phyloP scores from a whole-genome alignment of 2,329 filamentous ascomycete genomes.

The Penicillium sclerotiorum region DNA sequence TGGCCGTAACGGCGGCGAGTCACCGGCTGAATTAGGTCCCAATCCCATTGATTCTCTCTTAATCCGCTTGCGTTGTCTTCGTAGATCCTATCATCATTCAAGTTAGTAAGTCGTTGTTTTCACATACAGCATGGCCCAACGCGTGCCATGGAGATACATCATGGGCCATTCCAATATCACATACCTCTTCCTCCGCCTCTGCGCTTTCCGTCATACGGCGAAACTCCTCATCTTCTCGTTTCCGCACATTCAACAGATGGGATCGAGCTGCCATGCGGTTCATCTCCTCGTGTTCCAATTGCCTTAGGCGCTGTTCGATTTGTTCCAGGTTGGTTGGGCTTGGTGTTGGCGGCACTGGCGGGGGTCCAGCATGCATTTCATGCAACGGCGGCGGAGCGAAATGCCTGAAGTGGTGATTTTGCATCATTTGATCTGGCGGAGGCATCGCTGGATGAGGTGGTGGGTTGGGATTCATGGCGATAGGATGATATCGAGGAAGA shows the following conservation, averaged over 20 bases:
- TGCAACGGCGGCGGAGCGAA: conserved; percentile 35
- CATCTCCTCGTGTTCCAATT: conserved; percentile 45
- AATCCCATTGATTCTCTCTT: conserved; percentile 47
- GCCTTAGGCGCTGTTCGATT: conserved; percentile 41
- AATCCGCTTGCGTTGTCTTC: conserved; percentile 41
- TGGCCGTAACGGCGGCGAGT: conserved; percentile 42
- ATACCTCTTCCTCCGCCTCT: conserved; percentile 46
- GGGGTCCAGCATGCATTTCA: conserved; percentile 28
- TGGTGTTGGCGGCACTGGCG: conserved; percentile 26
- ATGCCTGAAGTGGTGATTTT: conserved; percentile 36
- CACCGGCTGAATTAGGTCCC: conserved; percentile 34
- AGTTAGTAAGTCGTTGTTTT: background rate
- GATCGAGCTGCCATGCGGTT: conserved; percentile 41
- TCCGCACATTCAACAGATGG: conserved; percentile 40
- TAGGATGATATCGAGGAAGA: conserved; percentile 43
- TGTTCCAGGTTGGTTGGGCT: conserved; percentile 36
- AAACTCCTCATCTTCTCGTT: conserved; percentile 46
- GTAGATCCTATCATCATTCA: conserved; percentile 34
- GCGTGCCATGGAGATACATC: too few relatives aligned
- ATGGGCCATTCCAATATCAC: too few relatives aligned
- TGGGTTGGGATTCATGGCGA: conserved; percentile 44
- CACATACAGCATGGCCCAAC: background rate
- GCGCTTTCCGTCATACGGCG: conserved; percentile 43
- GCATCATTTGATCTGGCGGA: conserved; percentile 35
- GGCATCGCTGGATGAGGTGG: conserved; percentile 35